phyloP scores from a whole-genome alignment of 176 grass and related monocot genomes.

The Oryza brachyantha region DNA sequence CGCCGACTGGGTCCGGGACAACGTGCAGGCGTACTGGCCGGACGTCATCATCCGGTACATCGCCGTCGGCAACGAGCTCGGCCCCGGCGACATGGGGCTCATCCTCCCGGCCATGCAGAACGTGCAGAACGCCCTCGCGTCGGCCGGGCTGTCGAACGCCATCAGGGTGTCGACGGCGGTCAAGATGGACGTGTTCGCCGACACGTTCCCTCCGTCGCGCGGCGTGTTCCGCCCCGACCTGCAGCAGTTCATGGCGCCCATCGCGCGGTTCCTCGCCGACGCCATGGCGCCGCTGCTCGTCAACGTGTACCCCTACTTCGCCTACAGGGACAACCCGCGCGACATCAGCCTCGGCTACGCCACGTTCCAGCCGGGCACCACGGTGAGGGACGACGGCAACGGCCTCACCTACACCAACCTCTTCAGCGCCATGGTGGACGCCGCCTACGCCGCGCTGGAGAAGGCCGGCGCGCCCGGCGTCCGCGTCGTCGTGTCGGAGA shows the following conservation, averaged over 20 bases:
- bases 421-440: slow-evolving; percentile 64
- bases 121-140: slow-evolving; percentile 22
- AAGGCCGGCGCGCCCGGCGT: slow-evolving; percentile 36
- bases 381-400: slow-evolving; percentile 19
- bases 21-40: slow-evolving; percentile 31
- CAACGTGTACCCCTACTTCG: slow-evolving; percentile 72
- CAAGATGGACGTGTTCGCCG: neutral
- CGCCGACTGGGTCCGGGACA: slow-evolving; percentile 28
- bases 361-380: slow-evolving; percentile 31
- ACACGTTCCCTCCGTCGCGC: slow-evolving; percentile 42
- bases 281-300: slow-evolving; percentile 41
- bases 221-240: slow-evolving; percentile 27
- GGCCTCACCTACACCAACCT: slow-evolving; percentile 48
- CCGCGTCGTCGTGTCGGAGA: slow-evolving; percentile 48
- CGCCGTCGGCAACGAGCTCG: slow-evolving; percentile 60
- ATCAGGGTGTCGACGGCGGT: slow-evolving; percentile 53
- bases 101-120: slow-evolving; percentile 61
- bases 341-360: slow-evolving; percentile 36
- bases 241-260: neutral
- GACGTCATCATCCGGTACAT: slow-evolving; percentile 34
- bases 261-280: slow-evolving; percentile 33
- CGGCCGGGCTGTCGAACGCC: slow-evolving; percentile 9
- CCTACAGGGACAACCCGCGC: neutral
- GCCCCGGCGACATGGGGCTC: neutral
- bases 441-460: slow-evolving; percentile 52